These are phyloP conservation scores for Diplodia mutila DNA, from an alignment of 2,329 filamentous ascomycete species.

Conservation along the genomic window DNA sequence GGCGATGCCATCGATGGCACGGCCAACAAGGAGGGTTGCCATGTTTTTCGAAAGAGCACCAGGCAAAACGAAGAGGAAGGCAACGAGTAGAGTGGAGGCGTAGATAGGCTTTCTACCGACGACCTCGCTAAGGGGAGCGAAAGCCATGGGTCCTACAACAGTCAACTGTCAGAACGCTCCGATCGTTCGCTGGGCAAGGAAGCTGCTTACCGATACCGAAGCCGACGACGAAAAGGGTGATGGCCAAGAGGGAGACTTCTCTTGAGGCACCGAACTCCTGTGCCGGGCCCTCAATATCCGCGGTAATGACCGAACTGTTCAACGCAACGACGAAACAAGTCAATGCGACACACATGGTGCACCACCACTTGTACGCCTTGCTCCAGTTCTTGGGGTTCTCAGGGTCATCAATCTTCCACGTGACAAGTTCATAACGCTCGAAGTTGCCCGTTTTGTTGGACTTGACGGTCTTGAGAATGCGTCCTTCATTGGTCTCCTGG, in stretches of 20 bases:
- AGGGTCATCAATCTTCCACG: slow-evolving; percentile 71
- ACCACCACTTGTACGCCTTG: slow-evolving; percentile 74
- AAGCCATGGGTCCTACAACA: slow-evolving; percentile 68
- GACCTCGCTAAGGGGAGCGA: slow-evolving; percentile 78
- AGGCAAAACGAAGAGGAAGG: slow-evolving; percentile 79
- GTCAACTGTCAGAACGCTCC: not conserved
- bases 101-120: slow-evolving; percentile 75
- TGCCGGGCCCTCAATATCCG: slow-evolving; percentile 68
- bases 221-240: slow-evolving; percentile 79
- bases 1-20: slow-evolving; percentile 78
- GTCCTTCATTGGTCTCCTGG: slow-evolving; percentile 63
- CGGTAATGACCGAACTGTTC: slow-evolving; percentile 74
- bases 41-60: slow-evolving; percentile 79
- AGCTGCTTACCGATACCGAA: slow-evolving; percentile 68
- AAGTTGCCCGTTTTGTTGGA: slow-evolving; percentile 59
- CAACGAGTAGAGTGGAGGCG: slow-evolving; percentile 66
- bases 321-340: slow-evolving; percentile 54
- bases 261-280: slow-evolving; percentile 69
- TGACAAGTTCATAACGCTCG: slow-evolving; percentile 65
- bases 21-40: slow-evolving; percentile 73
- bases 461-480: slow-evolving; percentile 59
- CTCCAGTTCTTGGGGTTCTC: slow-evolving; percentile 88
- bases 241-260: slow-evolving; percentile 72
- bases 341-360: slow-evolving; percentile 78
- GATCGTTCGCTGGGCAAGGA: not conserved